Evolutionary conservation across 2,329 filamentous ascomycete species (phyloP).

Genomic region (Cladosporium sp.): DNA sequence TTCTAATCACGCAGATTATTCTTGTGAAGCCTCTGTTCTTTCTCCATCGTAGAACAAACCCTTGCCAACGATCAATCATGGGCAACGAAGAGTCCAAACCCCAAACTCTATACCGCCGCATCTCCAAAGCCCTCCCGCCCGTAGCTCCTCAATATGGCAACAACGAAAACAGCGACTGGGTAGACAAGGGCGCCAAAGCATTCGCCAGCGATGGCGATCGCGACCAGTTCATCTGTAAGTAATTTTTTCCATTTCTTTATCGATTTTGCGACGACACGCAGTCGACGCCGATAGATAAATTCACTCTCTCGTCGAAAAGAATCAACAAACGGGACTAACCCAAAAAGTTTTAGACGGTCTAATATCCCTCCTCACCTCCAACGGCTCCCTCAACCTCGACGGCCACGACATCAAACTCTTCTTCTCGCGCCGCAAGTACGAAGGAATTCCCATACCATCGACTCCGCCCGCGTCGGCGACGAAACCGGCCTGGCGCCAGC

Average conservation of each 20-base stretch:
- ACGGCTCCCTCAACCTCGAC: slow-evolving; percentile 23
- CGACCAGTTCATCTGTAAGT: slow-evolving; percentile 25
- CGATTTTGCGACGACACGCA: not conserved
- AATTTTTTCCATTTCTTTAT: too few species aligned
- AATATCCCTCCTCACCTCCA: slow-evolving; percentile 24
- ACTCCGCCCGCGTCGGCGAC: not conserved
- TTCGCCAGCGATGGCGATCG: slow-evolving; percentile 23
- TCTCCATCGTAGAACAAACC: not conserved
- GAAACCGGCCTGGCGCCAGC: not conserved
- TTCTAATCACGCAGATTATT: not conserved
- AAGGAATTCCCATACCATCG: not conserved
- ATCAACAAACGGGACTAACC: not conserved
- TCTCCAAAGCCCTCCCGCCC: slow-evolving; percentile 15
- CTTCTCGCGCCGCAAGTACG: slow-evolving; percentile 24
- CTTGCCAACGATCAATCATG: not conserved
- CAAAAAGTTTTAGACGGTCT: slow-evolving; percentile 19
- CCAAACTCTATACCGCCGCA: not conserved
- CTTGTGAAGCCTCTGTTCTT: not conserved
- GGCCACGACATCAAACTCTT: slow-evolving; percentile 29
- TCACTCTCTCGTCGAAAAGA: not conserved
- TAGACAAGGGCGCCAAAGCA: slow-evolving; percentile 19
- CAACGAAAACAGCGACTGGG: slow-evolving; percentile 12
- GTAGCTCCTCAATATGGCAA: not conserved
- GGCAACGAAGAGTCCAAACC: slow-evolving; percentile 16
- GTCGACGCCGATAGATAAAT: not conserved